Conservation (phyloP, 805 yeast species). For the Cyberlindnera nakhonratchasimensis region DNA sequence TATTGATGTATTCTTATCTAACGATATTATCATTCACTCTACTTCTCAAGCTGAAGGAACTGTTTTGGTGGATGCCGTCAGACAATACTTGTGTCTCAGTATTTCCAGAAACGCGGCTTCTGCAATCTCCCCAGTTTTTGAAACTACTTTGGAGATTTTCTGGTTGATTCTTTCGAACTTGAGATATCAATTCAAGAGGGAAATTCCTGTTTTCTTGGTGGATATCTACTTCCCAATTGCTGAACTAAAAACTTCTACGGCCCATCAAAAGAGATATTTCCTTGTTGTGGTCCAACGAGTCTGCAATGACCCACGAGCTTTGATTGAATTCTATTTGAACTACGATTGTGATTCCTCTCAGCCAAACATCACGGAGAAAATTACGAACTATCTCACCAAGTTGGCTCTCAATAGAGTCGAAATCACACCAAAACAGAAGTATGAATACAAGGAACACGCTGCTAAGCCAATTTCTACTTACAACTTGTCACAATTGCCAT, state of each 20-base stretch:
- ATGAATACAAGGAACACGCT: slow-evolving; percentile 47
- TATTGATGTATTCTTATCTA: slow-evolving; percentile 71
- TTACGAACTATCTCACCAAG: slow-evolving; percentile 70
- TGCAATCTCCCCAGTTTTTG: slow-evolving; percentile 86
- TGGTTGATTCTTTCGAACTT: slow-evolving; percentile 84
- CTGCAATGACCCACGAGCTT: slow-evolving; percentile 82
- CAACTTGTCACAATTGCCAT: slow-evolving; percentile 69
- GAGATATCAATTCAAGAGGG: slow-evolving; percentile 85
- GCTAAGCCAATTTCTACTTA: slow-evolving; percentile 67
- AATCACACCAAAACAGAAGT: slow-evolving; percentile 64
- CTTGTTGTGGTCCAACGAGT: slow-evolving; percentile 76
- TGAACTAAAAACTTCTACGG: slow-evolving; percentile 85
- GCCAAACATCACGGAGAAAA: slow-evolving; percentile 82
- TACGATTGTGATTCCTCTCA: slow-evolving; percentile 86
- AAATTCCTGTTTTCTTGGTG: slow-evolving; percentile 87
- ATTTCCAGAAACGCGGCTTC: slow-evolving; percentile 92
- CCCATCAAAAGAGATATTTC: slow-evolving; percentile 89
- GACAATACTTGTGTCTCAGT: slow-evolving; percentile 79
- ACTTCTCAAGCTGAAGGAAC: slow-evolving; percentile 51
- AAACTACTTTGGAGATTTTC: slow-evolving; percentile 85
- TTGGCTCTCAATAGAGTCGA: slow-evolving; percentile 68
- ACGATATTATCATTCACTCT: slow-evolving; percentile 49
- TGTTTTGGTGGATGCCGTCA: slow-evolving; percentile 70
- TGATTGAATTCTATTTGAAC: slow-evolving; percentile 89
- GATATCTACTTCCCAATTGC: slow-evolving; percentile 94